Base-by-base conservation (phyloP, 768 basidiomycete genomes). In the Naganishia onofrii region DNA sequence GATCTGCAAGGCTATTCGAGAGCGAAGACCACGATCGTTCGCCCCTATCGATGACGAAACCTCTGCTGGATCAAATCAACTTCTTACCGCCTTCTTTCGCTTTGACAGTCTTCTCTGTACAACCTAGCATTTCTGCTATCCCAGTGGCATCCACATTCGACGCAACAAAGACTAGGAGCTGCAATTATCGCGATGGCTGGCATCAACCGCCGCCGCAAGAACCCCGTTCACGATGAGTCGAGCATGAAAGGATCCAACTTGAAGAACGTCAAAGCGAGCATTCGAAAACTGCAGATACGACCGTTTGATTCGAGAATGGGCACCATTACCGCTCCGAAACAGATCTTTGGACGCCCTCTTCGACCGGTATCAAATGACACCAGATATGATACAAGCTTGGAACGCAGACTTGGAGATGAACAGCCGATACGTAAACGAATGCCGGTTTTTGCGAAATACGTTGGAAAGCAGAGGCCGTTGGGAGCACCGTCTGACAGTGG, bases 121-220 rank as follows among this genome's bases (percentile, higher is more conserved):
- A n/a, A n/a, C n/a, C n/a, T n/a, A n/a, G n/a, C 15, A 42, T 42
- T 17, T 10, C 7, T 42, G 7, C 42, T 2, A 42, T 42, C 42
- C 42, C 9, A 8, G 9, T 17, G 2, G 15, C 15, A 42, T 42
- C 5, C 42, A 2, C 42, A 42, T 42, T 42, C 42, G 13, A 42
- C 42, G 7, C 15, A 2, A 42, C 5, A 42, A 2, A 42, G 42
- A 15, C 15, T 17, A 15, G 42, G 5, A 7, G 42, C 42, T 42
- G 13, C 48, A 12, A 13, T 23, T n/a, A 51, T 26, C 12, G 21
- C 12, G 1, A 63, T 63, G 60, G 60, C 60, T 26, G 60, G 60
- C n/a, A 63, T 63, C 38, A 63, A 63, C 21, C n/a, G 21, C n/a
- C 60, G 60, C 38, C 6, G 9, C 60, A 63, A 63, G 42, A 63